Conservation (phyloP, 2,329 filamentous ascomycete species). For the Alternaria alternata region DNA sequence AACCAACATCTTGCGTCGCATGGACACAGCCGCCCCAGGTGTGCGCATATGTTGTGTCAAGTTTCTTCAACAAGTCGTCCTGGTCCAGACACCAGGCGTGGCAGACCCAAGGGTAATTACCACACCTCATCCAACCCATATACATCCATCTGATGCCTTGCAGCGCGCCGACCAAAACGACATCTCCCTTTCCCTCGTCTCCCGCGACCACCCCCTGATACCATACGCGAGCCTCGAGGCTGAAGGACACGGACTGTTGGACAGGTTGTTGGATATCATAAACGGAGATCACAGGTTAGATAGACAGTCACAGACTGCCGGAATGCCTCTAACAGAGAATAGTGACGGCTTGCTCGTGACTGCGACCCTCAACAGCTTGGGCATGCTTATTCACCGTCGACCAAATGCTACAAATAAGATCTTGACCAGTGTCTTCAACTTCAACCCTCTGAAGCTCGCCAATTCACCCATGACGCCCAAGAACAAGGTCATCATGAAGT, state of each 20-base stretch:
- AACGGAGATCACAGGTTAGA: slow-evolving; percentile 85
- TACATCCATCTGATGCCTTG: slow-evolving; percentile 34
- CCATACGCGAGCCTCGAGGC: slow-evolving; percentile 85
- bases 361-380: slow-evolving; percentile 87
- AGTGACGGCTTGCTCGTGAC: slow-evolving; percentile 90
- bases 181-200: slow-evolving; percentile 85
- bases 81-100: slow-evolving; percentile 86
- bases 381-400: slow-evolving; percentile 81
- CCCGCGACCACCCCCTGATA: slow-evolving; percentile 81
- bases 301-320: slow-evolving; percentile 20
- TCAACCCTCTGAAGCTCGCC: slow-evolving; percentile 87
- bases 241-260: slow-evolving; percentile 88
- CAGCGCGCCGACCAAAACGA: slow-evolving; percentile 80
- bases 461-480: slow-evolving; percentile 79
- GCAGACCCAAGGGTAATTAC: slow-evolving; percentile 81
- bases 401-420: slow-evolving; percentile 86
- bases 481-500: slow-evolving; percentile 82
- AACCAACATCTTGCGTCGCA: slow-evolving; percentile 83
- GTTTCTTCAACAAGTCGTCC: slow-evolving; percentile 91
- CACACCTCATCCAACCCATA: slow-evolving; percentile 9
- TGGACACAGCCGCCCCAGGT: slow-evolving; percentile 79
- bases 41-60: slow-evolving; percentile 96
- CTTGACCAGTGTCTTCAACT: slow-evolving; percentile 82
- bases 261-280: slow-evolving; percentile 83
- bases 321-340: slow-evolving; percentile 36